Evolutionary conservation across 2,329 filamentous ascomycete genomes (phyloP).

Genomic region (Aotearoamyces nothofagi): DNA sequence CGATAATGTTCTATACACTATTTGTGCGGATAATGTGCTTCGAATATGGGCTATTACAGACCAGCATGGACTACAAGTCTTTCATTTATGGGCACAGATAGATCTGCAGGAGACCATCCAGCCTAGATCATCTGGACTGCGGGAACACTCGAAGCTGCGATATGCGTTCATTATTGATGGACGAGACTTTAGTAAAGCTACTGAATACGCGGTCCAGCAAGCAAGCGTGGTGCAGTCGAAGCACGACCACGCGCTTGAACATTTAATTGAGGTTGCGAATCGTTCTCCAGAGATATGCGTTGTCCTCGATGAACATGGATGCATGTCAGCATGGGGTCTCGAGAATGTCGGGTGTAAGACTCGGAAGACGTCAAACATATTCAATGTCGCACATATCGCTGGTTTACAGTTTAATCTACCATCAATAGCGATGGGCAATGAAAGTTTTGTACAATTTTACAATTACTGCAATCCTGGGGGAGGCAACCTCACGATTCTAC

Average conservation of each 20-base stretch:
- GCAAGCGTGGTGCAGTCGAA: constrained; percentile 30
- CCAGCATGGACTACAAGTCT: constrained; percentile 50
- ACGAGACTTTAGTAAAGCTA: constrained; percentile 61
- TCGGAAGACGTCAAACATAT: constrained; percentile 53
- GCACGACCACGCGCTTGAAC: constrained; percentile 59
- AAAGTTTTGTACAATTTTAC: constrained; percentile 49
- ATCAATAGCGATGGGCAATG: neutral
- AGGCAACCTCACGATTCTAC: constrained; percentile 55
- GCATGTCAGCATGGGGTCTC: constrained; percentile 84
- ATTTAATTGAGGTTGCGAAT: constrained; percentile 75
- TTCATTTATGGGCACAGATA: constrained; percentile 69
- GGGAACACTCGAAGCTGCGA: constrained; percentile 24
- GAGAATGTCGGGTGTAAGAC: constrained; percentile 68
- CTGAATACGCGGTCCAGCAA: constrained; percentile 59
- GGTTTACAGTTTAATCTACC: constrained; percentile 20
- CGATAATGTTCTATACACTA: constrained; percentile 81
- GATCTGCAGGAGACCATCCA: constrained; percentile 61
- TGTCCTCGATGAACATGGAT: constrained; percentile 67
- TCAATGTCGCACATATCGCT: constrained; percentile 71
- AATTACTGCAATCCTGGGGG: constrained; percentile 53
- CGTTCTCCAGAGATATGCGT: constrained; percentile 77
- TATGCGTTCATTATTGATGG: constrained; percentile 77
- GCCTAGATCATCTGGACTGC: constrained; percentile 8
- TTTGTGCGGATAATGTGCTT: constrained; percentile 66
- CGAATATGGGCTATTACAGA: constrained; percentile 75